These are phyloP conservation scores for Ophiocordyceps camponoti-rufipedis DNA, from an alignment of 2,329 filamentous ascomycete species.

Conservation along the genomic window DNA sequence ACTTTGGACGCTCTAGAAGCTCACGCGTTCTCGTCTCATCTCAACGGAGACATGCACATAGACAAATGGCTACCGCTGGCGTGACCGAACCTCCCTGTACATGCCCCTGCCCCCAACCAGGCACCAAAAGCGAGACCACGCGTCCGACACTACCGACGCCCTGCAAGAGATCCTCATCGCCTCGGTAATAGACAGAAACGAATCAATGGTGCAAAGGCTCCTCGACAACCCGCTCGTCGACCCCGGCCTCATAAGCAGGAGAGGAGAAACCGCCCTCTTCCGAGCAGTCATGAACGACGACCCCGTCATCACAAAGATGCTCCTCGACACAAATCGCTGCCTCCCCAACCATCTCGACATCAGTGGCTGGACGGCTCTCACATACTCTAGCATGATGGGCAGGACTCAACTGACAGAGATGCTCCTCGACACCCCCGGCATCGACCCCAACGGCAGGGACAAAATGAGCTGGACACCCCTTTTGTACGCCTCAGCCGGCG, in stretches of 20 bases:
- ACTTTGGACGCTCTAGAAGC: too few relatives aligned
- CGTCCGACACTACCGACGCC: too few relatives aligned
- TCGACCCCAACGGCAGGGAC: not conserved
- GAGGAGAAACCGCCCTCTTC: not conserved
- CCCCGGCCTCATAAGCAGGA: not conserved
- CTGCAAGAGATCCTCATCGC: not conserved
- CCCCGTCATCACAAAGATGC: not conserved
- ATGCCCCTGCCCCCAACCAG: not conserved
- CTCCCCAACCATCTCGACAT: not conserved
- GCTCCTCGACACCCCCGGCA: not conserved
- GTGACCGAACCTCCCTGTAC: not conserved
- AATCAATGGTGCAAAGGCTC: not conserved
- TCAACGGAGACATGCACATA: not conserved
- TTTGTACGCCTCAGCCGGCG: not conserved
- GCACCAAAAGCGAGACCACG: not conserved
- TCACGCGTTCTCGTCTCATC: not conserved
- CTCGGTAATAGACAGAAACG: not conserved
- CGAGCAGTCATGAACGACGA: not conserved
- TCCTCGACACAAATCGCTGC: not conserved
- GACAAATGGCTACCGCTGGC: not conserved
- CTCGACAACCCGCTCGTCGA: not conserved
- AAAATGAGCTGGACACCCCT: not conserved
- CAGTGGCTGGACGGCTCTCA: not conserved
- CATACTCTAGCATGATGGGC: not conserved
- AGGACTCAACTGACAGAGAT: not conserved